phyloP scores from a whole-genome alignment of 352 stramenopile species.

The Nothophytophthora sp. region DNA sequence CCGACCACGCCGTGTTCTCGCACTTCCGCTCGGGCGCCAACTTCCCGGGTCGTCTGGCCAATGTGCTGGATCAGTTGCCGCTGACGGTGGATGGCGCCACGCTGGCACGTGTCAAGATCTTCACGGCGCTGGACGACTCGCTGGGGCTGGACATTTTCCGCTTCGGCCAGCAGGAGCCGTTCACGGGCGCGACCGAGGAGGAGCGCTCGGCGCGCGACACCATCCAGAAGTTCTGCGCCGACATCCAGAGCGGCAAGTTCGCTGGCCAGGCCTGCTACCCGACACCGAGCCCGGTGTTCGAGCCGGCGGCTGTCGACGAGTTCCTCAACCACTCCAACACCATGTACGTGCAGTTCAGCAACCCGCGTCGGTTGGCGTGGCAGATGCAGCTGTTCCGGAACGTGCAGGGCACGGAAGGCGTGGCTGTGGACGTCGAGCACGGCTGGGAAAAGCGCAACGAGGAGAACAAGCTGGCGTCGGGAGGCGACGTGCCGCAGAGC shows the following conservation, averaged over 20 bases:
- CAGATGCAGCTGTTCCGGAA: slow-evolving; percentile 73
- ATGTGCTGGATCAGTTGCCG: slow-evolving; percentile 72
- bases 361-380: slow-evolving; percentile 68
- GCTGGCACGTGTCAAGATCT: slow-evolving; percentile 90
- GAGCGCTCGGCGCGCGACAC: slow-evolving; percentile 56
- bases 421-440: slow-evolving; percentile 79
- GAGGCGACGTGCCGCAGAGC: slow-evolving; percentile 56
- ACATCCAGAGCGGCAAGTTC: slow-evolving; percentile 82
- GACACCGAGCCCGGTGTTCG: slow-evolving; percentile 51
- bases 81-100: slow-evolving; percentile 61
- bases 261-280: slow-evolving; percentile 51
- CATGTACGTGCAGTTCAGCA: slow-evolving; percentile 85
- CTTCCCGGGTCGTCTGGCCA: slow-evolving; percentile 70
- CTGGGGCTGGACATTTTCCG: slow-evolving; percentile 88
- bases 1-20: slow-evolving; percentile 75
- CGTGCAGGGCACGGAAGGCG: slow-evolving; percentile 73
- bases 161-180: slow-evolving; percentile 77
- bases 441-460: slow-evolving; percentile 80
- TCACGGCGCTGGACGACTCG: slow-evolving; percentile 84
- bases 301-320: slow-evolving; percentile 58
- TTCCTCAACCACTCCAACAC: slow-evolving; percentile 76
- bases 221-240: slow-evolving; percentile 70
- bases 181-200: slow-evolving; percentile 54
- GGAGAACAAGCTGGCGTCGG: slow-evolving; percentile 79
- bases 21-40: slow-evolving; percentile 82